A percentile compares a stretch with the other conserved stretches of the same genome.
These are phyloP conservation scores for Teratosphaeriaceae sp. DNA, from an alignment of 2,329 filamentous ascomycete species.

Conservation along the genomic window DNA sequence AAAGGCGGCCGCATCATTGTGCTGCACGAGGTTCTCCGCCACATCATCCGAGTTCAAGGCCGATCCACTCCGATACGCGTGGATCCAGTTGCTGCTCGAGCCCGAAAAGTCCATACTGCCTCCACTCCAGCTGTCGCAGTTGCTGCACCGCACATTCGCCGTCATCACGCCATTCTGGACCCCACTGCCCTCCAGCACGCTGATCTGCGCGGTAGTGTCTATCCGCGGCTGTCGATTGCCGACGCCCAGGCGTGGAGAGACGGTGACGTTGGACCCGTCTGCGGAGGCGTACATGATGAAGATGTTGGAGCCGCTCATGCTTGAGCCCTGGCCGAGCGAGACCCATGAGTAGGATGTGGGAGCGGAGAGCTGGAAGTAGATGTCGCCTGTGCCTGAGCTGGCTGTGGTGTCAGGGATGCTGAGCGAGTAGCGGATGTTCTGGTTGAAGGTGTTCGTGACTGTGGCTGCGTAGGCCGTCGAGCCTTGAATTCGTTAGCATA, in stretches of 20 bases:
- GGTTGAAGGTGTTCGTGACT: constrained; percentile 14
- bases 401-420: constrained; percentile 50
- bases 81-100: constrained; percentile 41
- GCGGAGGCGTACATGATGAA: constrained; percentile 52
- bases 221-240: constrained; percentile 39
- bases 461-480: constrained; percentile 14
- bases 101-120: constrained; percentile 46
- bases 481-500: constrained; percentile 12
- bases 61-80: constrained; percentile 39
- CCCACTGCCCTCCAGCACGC: constrained; percentile 48
- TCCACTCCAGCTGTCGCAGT: constrained; percentile 47
- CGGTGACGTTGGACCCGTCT: constrained; percentile 48
- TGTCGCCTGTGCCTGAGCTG: constrained; percentile 45
- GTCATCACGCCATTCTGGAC: constrained; percentile 47
- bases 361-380: constrained; percentile 52
- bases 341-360: constrained; percentile 49
- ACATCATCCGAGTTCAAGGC: constrained; percentile 42
- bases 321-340: constrained; percentile 48
- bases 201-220: constrained; percentile 38
- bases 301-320: constrained; percentile 52
- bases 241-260: constrained; percentile 46
- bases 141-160: constrained; percentile 51
- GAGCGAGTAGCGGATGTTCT: constrained; percentile 42
- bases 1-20: constrained; percentile 38
- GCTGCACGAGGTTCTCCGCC: constrained; percentile 39